Evolutionary conservation across 208 protist genomes (phyloP).

Genomic region (Wallacemonas collosoma): DNA sequence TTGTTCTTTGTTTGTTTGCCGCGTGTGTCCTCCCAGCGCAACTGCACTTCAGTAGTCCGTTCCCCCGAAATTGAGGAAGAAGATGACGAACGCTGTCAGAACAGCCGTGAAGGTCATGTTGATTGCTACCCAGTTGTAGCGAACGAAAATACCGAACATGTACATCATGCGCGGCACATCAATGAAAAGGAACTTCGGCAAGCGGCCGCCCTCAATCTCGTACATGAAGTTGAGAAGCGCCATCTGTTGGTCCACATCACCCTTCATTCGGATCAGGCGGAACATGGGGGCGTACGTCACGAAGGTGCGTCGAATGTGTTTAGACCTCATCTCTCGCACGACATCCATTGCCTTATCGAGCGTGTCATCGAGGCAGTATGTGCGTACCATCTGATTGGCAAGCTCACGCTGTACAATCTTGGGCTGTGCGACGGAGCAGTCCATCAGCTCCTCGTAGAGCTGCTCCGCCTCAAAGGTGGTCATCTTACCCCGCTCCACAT

Average conservation of each 20-base stretch:
- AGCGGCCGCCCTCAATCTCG: slow-evolving; percentile 66
- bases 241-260: slow-evolving; percentile 71
- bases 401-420: slow-evolving; percentile 90
- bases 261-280: slow-evolving; percentile 62
- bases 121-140: slow-evolving; percentile 88
- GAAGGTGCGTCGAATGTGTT: slow-evolving; percentile 84
- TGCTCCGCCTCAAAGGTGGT: slow-evolving; percentile 69
- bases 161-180: slow-evolving; percentile 86
- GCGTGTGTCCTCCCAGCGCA: too few species aligned
- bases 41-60: not conserved
- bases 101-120: slow-evolving; percentile 62
- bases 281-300: slow-evolving; percentile 92
- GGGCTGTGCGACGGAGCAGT: slow-evolving; percentile 85
- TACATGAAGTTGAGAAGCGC: slow-evolving; percentile 78
- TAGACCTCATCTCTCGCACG: slow-evolving; percentile 76
- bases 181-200: slow-evolving; percentile 86
- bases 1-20: too few species aligned
- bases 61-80: slow-evolving; percentile 24
- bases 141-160: slow-evolving; percentile 85
- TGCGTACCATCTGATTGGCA: slow-evolving; percentile 87
- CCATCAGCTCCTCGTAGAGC: slow-evolving; percentile 89
- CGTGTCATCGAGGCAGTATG: slow-evolving; percentile 77
- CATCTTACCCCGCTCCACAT: slow-evolving; percentile 88
- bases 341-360: slow-evolving; percentile 79
- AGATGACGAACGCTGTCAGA: slow-evolving; percentile 39